Base-by-base conservation (phyloP, 164 flowering plant species). In the Chloranthus sessilifolius region DNA sequence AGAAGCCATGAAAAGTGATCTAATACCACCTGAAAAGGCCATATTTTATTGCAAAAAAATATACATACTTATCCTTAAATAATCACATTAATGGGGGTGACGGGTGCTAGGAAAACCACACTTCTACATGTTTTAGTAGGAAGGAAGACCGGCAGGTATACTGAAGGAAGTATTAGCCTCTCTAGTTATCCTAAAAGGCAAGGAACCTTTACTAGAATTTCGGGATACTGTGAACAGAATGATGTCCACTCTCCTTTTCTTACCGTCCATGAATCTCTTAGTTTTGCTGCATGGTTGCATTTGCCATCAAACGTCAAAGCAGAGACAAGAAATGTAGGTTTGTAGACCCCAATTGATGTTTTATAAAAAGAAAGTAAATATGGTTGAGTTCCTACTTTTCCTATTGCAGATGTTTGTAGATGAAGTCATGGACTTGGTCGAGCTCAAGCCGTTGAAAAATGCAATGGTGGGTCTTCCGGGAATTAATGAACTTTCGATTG, bases 91-190 rank as follows among this genome's bases (percentile, higher is more conserved):
- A 43, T 43, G 47, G 47, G 47, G 20, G 47, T 14, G 1, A 17
- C 47, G 16, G 47, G 47, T 22, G 47, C 47, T 6, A 25, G 47
- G 6, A 43, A 43, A 20, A 43, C 47, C 47, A 43, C 47, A 15
- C 21, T 43, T 5, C 3, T 43, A 25, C 23, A 43, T 43, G 47
- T 43, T 6, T 22, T 43, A 25, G 47, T 25, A 17, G 47, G 47
- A 43, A 43, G 47, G 21, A 43, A 43, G 27, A 43, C 47, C 22
- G 47, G 47, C 12, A 26, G 47, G 7, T 15, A 15, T 8, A 43
- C 22, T 5, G 47, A 43, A 19, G 47, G 47, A 43, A 43, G 14
- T 8, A 14, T 43, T 19, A 15, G 21, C 27, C 12, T 43, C 14
- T 16, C 4, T 43, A 26, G 47, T 6, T 19, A 8, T 23, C 47